Evolutionary conservation across 108 stramenopile species (phyloP).

Genomic region (Pseudonitzschia pungens): DNA sequence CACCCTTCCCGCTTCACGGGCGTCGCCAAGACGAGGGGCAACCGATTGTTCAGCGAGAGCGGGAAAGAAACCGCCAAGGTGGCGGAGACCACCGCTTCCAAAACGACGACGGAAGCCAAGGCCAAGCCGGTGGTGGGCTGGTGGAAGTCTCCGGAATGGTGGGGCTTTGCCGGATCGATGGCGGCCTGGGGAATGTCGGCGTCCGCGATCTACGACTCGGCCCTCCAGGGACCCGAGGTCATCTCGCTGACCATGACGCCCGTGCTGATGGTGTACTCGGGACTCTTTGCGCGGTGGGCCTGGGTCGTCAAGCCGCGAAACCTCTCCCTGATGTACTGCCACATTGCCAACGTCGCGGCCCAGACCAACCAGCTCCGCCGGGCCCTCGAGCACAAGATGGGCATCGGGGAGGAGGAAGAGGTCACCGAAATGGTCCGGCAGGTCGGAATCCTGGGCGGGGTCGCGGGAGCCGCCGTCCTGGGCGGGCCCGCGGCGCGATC

Average conservation of each 20-base stretch:
- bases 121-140: background rate
- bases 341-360: constrained; percentile 78
- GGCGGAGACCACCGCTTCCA: background rate
- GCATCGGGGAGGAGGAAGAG: constrained; percentile 61
- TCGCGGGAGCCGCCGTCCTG: constrained; percentile 51
- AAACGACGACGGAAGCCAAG: background rate
- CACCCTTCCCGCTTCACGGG: background rate
- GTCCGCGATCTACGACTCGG: constrained; percentile 85
- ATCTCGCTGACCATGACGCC: constrained; percentile 88
- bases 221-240: constrained; percentile 71
- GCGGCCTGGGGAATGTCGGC: constrained; percentile 92
- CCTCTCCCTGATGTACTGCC: constrained; percentile 63
- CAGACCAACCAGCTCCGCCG: constrained; percentile 82
- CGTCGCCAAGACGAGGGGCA: background rate
- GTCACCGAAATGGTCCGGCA: constrained; percentile 61
- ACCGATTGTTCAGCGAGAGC: background rate
- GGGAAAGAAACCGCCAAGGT: constrained; percentile 7
- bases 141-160: constrained; percentile 72
- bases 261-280: constrained; percentile 80
- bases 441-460: constrained; percentile 68
- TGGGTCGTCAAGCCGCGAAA: constrained; percentile 81
- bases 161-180: constrained; percentile 76
- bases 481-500: constrained; percentile 60
- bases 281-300: constrained; percentile 84
- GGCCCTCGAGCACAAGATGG: constrained; percentile 71